Conservation (phyloP, 2,329 filamentous ascomycete species). For the Ophiocordyceps camponoti-rufipedis region DNA sequence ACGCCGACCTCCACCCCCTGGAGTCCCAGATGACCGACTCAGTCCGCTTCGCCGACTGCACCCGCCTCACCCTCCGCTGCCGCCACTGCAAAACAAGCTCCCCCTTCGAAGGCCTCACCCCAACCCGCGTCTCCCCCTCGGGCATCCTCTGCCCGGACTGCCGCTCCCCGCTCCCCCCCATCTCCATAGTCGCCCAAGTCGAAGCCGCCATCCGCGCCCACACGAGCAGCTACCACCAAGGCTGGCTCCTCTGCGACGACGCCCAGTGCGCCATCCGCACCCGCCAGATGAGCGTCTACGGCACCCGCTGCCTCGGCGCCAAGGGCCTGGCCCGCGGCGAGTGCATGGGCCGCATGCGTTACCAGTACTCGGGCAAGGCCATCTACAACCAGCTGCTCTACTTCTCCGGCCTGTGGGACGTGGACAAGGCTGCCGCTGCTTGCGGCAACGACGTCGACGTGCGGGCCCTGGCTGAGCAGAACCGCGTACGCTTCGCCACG, state of each 20-base stretch:
- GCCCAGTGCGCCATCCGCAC: constrained; percentile 72
- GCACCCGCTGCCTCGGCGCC: constrained; percentile 73
- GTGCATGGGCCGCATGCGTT: constrained; percentile 74
- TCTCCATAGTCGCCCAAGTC: constrained; percentile 71
- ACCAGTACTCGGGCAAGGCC: constrained; percentile 73
- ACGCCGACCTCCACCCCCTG: constrained; percentile 64
- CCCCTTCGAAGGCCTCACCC: constrained; percentile 57
- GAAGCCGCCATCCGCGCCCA: constrained; percentile 67
- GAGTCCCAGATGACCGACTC: constrained; percentile 90
- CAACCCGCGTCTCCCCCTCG: constrained; percentile 46
- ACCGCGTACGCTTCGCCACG: constrained; percentile 60
- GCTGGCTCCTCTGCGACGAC: constrained; percentile 82
- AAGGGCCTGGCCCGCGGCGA: constrained; percentile 59
- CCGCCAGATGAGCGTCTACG: constrained; percentile 84
- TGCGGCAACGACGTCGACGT: constrained; percentile 39
- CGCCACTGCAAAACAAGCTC: constrained; percentile 57
- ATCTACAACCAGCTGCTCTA: constrained; percentile 93
- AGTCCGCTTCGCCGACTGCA: constrained; percentile 70
- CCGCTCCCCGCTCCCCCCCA: constrained; percentile 40
- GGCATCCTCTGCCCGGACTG: constrained; percentile 64
- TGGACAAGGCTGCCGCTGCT: constrained; percentile 51
- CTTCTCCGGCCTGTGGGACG: constrained; percentile 69
- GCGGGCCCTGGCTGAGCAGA: constrained; percentile 59
- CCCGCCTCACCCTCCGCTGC: constrained; percentile 62
- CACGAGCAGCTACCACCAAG: constrained; percentile 77